Percentiles rank a stretch among this genome's conserved stretches.
Evolutionary conservation across 176 grass and related monocot species (phyloP).

Genomic region (Avena atlantica): DNA sequence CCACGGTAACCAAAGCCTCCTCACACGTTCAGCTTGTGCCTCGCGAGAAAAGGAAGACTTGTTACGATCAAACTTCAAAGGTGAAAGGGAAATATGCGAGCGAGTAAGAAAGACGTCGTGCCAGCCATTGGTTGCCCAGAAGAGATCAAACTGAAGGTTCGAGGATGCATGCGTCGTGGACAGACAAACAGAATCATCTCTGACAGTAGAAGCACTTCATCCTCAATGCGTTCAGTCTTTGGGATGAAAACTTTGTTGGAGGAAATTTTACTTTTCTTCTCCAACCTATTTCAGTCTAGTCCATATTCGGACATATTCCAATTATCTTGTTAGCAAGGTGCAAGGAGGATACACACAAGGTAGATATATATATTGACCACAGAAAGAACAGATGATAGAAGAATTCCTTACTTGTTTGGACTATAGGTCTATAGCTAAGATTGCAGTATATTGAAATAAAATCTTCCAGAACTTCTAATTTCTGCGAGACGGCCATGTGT

Average conservation of each 20-base stretch:
- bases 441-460: background rate
- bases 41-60: background rate
- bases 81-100: background rate
- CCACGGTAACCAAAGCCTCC: too few species aligned
- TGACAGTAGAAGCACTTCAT: background rate
- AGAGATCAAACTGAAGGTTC: too few species aligned
- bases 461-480: background rate
- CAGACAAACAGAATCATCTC: too few species aligned
- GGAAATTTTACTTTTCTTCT: background rate
- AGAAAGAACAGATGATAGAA: background rate
- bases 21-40: background rate
- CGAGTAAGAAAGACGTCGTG: background rate
- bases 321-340: background rate
- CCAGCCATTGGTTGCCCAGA: background rate
- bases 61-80: background rate
- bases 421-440: background rate
- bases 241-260: background rate
- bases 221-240: background rate
- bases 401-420: background rate
- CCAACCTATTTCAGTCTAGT: background rate
- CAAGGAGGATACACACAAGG: background rate
- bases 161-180: too few species aligned
- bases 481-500: background rate
- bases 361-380: conserved; percentile 15
- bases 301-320: background rate